These are phyloP conservation scores for Chloranthus sessilifolius DNA, from an alignment of 164 flowering plant species.

Conservation along the genomic window DNA sequence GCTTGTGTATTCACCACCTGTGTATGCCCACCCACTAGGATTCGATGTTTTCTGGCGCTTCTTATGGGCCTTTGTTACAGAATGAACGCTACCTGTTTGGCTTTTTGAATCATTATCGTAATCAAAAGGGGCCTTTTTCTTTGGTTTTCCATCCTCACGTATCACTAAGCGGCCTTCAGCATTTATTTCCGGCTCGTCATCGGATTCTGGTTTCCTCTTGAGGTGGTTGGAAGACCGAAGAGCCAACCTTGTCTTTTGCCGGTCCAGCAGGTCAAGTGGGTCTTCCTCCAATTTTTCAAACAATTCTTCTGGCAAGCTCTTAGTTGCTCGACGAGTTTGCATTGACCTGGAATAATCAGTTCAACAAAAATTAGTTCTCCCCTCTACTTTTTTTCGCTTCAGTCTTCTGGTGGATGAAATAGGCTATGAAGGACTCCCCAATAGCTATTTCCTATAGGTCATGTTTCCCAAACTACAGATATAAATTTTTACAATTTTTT, in stretches of 20 bases:
- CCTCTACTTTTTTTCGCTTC: too few relatives aligned
- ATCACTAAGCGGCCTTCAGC: constrained; percentile 82
- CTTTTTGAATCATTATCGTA: constrained; percentile 47
- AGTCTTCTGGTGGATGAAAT: too few relatives aligned
- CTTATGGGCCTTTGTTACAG: constrained; percentile 24
- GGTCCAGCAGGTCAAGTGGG: constrained; percentile 92
- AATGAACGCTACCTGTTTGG: constrained; percentile 35
- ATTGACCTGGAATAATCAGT: constrained; percentile 41
- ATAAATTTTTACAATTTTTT: too few relatives aligned
- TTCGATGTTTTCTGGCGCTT: constrained; percentile 69
- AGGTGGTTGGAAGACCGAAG: constrained; percentile 44
- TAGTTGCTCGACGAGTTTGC: constrained; percentile 33
- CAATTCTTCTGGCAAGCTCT: constrained; percentile 66
- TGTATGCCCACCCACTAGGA: constrained; percentile 83
- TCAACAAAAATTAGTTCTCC: background rate
- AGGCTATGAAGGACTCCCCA: too few relatives aligned
- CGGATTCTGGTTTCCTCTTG: constrained; percentile 55
- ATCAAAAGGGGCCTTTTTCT: constrained; percentile 25
- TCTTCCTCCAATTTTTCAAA: constrained; percentile 70
- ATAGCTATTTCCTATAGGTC: too few relatives aligned
- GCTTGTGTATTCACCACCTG: constrained; percentile 78
- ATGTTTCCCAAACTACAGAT: too few relatives aligned
- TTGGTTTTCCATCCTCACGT: constrained; percentile 41
- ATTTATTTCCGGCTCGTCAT: constrained; percentile 76
- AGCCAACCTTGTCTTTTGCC: constrained; percentile 61